Evolutionary conservation across 2,329 filamentous ascomycete genomes (phyloP).

Genomic region (Pyricularia grisea): DNA sequence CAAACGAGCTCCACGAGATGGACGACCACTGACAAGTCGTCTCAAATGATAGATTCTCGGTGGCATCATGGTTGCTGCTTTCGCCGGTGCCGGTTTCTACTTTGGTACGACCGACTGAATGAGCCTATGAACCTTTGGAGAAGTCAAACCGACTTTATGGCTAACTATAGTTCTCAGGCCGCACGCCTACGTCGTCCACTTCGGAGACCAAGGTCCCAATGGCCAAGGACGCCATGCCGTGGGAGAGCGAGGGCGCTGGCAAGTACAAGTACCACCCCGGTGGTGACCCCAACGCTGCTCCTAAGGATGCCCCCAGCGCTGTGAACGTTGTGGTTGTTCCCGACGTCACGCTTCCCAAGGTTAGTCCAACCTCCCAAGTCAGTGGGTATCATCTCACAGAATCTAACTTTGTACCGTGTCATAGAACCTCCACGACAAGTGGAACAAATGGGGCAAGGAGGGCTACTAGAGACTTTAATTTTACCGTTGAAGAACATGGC

Average conservation of each 20-base stretch:
- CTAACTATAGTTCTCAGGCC: conserved; percentile 39
- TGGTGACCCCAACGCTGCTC: conserved; percentile 64
- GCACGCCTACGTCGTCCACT: conserved; percentile 74
- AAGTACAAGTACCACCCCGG: conserved; percentile 78
- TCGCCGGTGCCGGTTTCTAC: conserved; percentile 84
- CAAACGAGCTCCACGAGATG: background rate
- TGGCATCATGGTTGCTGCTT: conserved; percentile 81
- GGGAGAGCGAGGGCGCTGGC: conserved; percentile 61
- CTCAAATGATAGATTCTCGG: conserved; percentile 61
- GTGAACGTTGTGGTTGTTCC: conserved; percentile 92
- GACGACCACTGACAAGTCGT: background rate
- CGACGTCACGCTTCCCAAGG: conserved; percentile 86
- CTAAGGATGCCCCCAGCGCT: conserved; percentile 87
- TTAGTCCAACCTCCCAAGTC: conserved; percentile 26
- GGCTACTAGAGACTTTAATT: conserved; percentile 51
- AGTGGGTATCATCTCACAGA: background rate
- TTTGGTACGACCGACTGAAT: conserved; percentile 46
- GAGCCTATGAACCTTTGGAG: background rate
- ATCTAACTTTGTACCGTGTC: background rate
- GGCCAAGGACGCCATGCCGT: conserved; percentile 75
- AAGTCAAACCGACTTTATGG: background rate
- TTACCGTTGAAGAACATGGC: background rate
- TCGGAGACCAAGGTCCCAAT: conserved; percentile 73
- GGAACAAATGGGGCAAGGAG: conserved; percentile 99
- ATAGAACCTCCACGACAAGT: conserved; percentile 86